Evolutionary conservation across 768 basidiomycete genomes (phyloP), one percentile per base, ranked within the genome.

Genomic region (Rhodotorula paludigena): DNA sequence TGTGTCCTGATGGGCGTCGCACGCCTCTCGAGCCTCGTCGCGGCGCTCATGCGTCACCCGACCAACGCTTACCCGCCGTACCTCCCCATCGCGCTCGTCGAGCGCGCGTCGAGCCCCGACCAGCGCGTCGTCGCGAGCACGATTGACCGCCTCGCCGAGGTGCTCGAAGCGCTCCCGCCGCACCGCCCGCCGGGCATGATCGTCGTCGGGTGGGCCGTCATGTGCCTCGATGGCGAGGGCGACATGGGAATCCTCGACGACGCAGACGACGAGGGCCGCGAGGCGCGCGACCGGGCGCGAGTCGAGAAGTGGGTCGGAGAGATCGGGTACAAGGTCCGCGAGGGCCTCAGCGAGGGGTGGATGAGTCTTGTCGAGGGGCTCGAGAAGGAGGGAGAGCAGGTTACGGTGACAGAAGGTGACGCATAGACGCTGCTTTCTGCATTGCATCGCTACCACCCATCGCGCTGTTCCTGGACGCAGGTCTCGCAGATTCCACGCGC

Each of bases 101-200:
- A 99, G 78, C 84, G 94, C 12, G 92, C 90, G n/a, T 90, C 89
- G 30, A 88, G 90, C 83, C 85, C 88, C 0, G 96, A 99, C 78
- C 96, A 98, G 78, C 81, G 96, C 21, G 85, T 89, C 5, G 82
- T 96, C 30, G 82, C 82, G 36, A 88, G 87, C 25, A 98, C 92
- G 2, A 77, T 99, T 56, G 81, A 79, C 61, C 82, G 87, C 74
- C 84, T 97, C 45, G 84, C 83, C 23, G 78, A 78, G 25, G 91
- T 88, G 3, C 77, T 97, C 77, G 86, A 87, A 63, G 84, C 83
- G 67, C 80, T 83, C 3, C 91, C 89, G 14, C 89, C 90, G 73
- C 92, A 98, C 77, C 80, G 93, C 42, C 92, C 93, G 25, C 96
- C 96, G 0, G 96, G 92, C 15, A 92, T 99, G 89, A 88, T 98